Evolutionary conservation across 2,329 filamentous ascomycete species (phyloP), one percentile per base, ranked within the genome.

Genomic region (Didymella exigua): DNA sequence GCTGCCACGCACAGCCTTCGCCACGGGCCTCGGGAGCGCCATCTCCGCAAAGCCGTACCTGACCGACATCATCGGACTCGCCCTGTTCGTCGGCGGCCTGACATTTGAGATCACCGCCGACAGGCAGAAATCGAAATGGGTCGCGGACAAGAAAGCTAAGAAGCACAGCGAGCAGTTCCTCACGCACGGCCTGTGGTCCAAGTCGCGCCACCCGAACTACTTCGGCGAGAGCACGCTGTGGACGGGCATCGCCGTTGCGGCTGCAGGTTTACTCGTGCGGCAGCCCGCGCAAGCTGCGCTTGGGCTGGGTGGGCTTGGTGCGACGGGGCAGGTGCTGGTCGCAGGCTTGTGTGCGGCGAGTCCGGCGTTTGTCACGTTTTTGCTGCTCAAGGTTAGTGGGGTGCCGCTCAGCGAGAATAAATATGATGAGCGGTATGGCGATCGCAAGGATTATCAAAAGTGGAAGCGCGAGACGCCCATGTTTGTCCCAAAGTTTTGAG

Each of bases 161-260:
- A 78, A 83, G 64, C 88, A 90, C 57, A 82, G 83, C 21, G 86
- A 90, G 72, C 81, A 85, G 40, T 90, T 89, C 65, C 68, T 90
- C 58, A 87, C 86, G 0, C 71, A 77, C 1, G 87, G 87, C 0
- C 65, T 90, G 30, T 90, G 86, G 83, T 77, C 78, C 5, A 80
- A 82, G 67, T 83, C 79, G 42, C 76, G 85, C 56, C 85, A 88
- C 72, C 87, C 87, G 0, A 88, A 90, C 66, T 90, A 90, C 76
- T 88, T 90, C 69, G 88, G 87, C n/a, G 87, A 90, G 71, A 81
- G 79, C 24, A 87, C 84, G 10, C 76, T 90, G 27, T 90, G 87
- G 88, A 85, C 83, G 0, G 87, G 88, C 1, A 82, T 90, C 54
- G 86, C 87, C 0, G 82, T 84, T 5, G 74, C 79, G 0, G 81